These are phyloP conservation scores for Dothideomycetidae sp. DNA, from an alignment of 2,329 filamentous ascomycete species.

Conservation along the genomic window DNA sequence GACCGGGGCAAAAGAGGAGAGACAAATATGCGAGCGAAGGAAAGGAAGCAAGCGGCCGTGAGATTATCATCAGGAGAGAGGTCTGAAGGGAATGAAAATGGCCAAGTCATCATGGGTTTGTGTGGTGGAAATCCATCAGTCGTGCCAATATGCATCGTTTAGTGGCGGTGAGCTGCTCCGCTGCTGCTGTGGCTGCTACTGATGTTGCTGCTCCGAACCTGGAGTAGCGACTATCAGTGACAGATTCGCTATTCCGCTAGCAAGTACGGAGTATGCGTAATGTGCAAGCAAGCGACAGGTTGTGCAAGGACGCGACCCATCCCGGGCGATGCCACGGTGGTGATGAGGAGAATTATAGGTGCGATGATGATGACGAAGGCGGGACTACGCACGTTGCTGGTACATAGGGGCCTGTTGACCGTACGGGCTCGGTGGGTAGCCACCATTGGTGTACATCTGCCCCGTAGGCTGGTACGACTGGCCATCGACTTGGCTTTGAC, in stretches of 20 bases:
- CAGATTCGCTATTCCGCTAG: not conserved
- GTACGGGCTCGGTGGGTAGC: conserved; percentile 39
- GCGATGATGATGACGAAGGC: conserved; percentile 4
- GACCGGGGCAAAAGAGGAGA: too few relatives aligned
- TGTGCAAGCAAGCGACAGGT: conserved; percentile 2
- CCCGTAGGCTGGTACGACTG: conserved; percentile 34
- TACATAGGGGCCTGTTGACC: conserved; percentile 35
- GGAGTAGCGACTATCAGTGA: not conserved
- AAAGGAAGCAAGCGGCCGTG: too few relatives aligned
- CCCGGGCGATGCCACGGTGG: not conserved
- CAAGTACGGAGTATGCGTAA: not conserved
- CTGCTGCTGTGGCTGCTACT: too few relatives aligned
- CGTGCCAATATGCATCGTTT: too few relatives aligned
- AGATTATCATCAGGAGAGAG: too few relatives aligned
- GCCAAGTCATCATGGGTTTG: too few relatives aligned
- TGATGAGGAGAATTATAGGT: not conserved
- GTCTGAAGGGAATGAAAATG: too few relatives aligned
- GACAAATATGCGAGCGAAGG: too few relatives aligned
- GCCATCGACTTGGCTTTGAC: conserved; percentile 33
- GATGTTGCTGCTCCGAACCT: conserved; percentile 13
- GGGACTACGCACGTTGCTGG: conserved; percentile 22
- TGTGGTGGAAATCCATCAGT: too few relatives aligned
- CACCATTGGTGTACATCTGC: conserved; percentile 31
- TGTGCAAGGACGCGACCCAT: too few relatives aligned
- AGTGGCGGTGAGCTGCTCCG: too few relatives aligned